Base-by-base conservation (phyloP, 176 grass and related monocot species). In the Melocanna baccifera region DNA sequence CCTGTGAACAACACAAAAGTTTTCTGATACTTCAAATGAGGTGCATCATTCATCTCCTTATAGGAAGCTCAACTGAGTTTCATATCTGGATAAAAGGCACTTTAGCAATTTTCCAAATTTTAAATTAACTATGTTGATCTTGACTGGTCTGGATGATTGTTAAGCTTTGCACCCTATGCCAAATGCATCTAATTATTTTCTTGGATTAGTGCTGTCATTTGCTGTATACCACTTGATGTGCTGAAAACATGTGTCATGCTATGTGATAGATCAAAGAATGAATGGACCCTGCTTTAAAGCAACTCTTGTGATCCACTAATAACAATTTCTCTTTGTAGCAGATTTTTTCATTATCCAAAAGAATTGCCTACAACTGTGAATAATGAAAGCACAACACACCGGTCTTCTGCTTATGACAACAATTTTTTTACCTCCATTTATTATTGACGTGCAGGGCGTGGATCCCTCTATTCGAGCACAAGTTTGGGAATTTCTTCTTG, bases 401-500 rank as follows among this genome's bases (percentile, higher is more conserved):
- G 16, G 29, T 58, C 45, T 25, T 71, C 32, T 86, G 20, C 57
- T 75, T 71, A 1, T 67, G 53, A 84, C 29, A 68, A 8, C 5
- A 74, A 79, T 26, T 69, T 26, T 69, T 84, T 19, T 79, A 29
- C 64, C 65, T 81, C 42, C 36, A 76, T 23, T 59, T 59, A 59
- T 56, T 73, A 22, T 58, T 47, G 57, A 84, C 76, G 51, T 86
- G 67, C 84, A 98, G 96, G 96, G 96, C 5, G 86, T 96, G 65
- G 96, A 98, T 89, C 93, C 96, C 74, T 90, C 91, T 75, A 92
- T 98, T 83, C 86, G 96, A 73, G 87, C 91, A 29, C 89, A 98
- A 85, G 89, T 98, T 63, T 98, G 96, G 96, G 96, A 98, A 78
- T 98, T 98, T 86, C 96, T 98, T 90, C 91, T 98, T 78, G 96